Percentiles rank a stretch among this genome's conserved stretches.
phyloP scores from a whole-genome alignment of 2,329 filamentous ascomycete genomes.

The Emydomyces testavorans region DNA sequence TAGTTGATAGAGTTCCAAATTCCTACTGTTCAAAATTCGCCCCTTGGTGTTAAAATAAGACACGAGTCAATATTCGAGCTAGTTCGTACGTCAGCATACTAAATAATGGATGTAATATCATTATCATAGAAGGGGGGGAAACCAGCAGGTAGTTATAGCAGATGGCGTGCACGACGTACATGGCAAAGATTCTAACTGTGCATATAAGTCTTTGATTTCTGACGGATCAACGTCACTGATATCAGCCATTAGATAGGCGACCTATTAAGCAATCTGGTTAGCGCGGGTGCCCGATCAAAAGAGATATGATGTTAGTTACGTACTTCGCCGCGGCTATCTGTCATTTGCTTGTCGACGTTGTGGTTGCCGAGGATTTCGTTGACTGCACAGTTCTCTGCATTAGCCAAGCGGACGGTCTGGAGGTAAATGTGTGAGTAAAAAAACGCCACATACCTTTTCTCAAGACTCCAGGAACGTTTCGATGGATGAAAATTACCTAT shows the following conservation, averaged over 20 bases:
- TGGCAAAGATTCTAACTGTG: slow-evolving; percentile 66
- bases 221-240: slow-evolving; percentile 71
- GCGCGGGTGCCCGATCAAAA: not conserved
- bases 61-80: slow-evolving; percentile 39
- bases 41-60: slow-evolving; percentile 30
- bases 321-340: slow-evolving; percentile 83
- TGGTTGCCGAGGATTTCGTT: slow-evolving; percentile 91
- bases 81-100: slow-evolving; percentile 2
- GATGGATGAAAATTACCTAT: slow-evolving; percentile 85
- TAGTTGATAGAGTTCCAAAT: not conserved
- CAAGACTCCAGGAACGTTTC: slow-evolving; percentile 90
- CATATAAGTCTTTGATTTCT: slow-evolving; percentile 77
- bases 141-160: not conserved
- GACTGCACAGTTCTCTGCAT: slow-evolving; percentile 44
- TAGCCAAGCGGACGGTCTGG: slow-evolving; percentile 15
- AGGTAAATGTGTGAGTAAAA: slow-evolving; percentile 9
- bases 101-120: not conserved
- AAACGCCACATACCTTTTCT: slow-evolving; percentile 66
- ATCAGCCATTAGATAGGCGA: slow-evolving; percentile 96
- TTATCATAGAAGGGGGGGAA: not conserved
- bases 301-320: slow-evolving; percentile 19
- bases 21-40: not conserved
- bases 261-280: slow-evolving; percentile 30
- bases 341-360: slow-evolving; percentile 99
- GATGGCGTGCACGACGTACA: slow-evolving; percentile 49